Base-by-base conservation (phyloP, 2,329 filamentous ascomycete genomes). In the Sporothrix euskadiensis region DNA sequence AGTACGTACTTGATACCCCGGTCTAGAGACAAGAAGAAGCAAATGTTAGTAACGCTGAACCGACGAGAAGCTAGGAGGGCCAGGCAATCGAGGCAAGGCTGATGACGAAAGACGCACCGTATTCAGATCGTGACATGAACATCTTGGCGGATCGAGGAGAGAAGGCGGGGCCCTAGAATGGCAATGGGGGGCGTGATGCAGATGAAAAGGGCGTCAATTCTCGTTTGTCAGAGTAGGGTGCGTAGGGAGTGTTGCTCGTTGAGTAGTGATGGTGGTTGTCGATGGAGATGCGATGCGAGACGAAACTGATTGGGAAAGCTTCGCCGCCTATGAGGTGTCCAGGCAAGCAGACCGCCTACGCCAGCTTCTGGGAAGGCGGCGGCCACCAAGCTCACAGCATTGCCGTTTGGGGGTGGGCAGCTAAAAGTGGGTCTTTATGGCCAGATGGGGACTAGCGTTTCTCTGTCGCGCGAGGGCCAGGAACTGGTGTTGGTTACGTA, bases 61-160 rank as follows among this genome's bases (percentile, higher is more conserved):
- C 19, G 19, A 49, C 3, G 26, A 5, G 19, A 14, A 56, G 44
- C 73, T 78, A 75, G 12, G 14, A 19, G 14, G 47, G 14, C 26
- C 6, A 77, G 76, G 69, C 71, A 68, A 76, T 73, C 59, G 69
- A 66, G 49, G 57, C 39, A 39, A 30, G 41, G 56, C 39, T 14
- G 30, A 19, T 65, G 70, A 9, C 68, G 75, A 76, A 76, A 59
- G 22, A 73, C 75, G 87, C 88, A 96, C 95, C 96, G 87, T 99
- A 99, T 95, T 99, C 96, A 83, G 95, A 98, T 87, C 96, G 93
- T 89, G 96, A 94, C 89, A 99, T 98, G 90, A 99, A 99, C 96
- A 97, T 97, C 80, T 86, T 94, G 88, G 81, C 85, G 84, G 83
- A 81, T 77, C 83, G 26, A 61, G 41, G 9, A 6, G 57, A 30